Evolutionary conservation across 1,139 yeast genomes (phyloP), one percentile per base, ranked within the genome.

Genomic region (Saccharomyces hybrid): DNA sequence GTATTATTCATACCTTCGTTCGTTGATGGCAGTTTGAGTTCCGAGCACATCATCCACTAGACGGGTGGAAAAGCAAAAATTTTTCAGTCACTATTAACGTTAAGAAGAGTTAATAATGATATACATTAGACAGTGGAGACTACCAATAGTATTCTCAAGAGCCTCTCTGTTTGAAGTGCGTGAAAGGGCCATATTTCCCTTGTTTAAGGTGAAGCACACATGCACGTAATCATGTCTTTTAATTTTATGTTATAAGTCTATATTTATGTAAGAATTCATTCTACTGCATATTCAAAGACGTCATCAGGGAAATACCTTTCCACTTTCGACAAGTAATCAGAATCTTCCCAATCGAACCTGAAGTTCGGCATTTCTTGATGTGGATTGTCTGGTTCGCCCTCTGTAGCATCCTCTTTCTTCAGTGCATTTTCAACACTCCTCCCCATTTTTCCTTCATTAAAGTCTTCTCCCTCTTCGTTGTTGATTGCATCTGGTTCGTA

Each of bases 271-370:
- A 28, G 5, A 30, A n/a, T 5, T 34, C 26, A 50, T 20, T 54
- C 55, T 5, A 54, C 54, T 38, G 57, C 58, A 50, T 59, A 57
- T 23, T 55, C 60, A 47, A 59, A 59, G 44, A 57, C 51, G 28
- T 54, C 56, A 26, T 47, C 59, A 4, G 67, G 67, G 56, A 64
- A 64, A 5, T 52, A 38, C 52, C 67, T 60, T 50, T 64, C 64
- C 2, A 62, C 65, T 6, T 54, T 55, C 3, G 53, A 34, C 13
- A 56, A 27, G 48, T 64, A 60, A 30, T 55, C 51, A 2, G 61
- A 52, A 9, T 47, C 50, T 55, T 63, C 67, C 66, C 66, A 64
- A 9, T 56, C 61, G 51, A 63, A 63, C 9, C 47, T 51, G 50
- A 50, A 60, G 49, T 55, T 58, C 11, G 48, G 27, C 31, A 27